phyloP scores from a whole-genome alignment of 139 green algal genomes.

The Volvox africanus region DNA sequence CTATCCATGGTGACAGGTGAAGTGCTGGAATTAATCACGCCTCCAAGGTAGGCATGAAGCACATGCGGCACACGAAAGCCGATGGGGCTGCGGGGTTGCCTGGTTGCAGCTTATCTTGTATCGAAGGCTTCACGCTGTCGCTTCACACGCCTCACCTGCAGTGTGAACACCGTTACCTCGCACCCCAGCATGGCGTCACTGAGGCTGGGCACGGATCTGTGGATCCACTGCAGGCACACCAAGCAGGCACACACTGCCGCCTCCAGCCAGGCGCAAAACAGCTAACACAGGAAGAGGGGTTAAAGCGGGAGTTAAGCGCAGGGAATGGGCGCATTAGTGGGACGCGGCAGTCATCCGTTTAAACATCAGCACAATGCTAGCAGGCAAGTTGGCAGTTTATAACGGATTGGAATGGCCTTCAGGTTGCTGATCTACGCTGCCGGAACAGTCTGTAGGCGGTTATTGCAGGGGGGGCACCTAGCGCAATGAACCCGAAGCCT shows the following conservation, averaged over 20 bases:
- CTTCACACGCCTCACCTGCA: conserved; percentile 14
- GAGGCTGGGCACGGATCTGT: not conserved
- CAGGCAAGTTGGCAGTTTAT: too few relatives aligned
- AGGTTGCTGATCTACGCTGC: too few relatives aligned
- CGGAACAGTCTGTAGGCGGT: too few relatives aligned
- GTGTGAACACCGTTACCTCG: conserved; percentile 14
- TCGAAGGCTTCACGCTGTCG: not conserved
- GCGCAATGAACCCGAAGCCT: too few relatives aligned
- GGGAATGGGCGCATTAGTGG: too few relatives aligned
- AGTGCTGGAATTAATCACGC: not conserved
- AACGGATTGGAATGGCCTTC: too few relatives aligned
- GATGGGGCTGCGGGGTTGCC: not conserved
- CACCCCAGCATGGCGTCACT: not conserved
- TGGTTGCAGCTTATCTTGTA: not conserved
- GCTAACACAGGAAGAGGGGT: not conserved
- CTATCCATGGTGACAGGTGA: not conserved
- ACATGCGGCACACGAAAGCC: not conserved
- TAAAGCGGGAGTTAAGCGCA: too few relatives aligned
- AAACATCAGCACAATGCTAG: too few relatives aligned
- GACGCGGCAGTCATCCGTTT: too few relatives aligned
- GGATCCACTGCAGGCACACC: conserved; percentile 30
- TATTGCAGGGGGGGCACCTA: too few relatives aligned
- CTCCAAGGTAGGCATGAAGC: not conserved
- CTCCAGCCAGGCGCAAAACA: conserved; percentile 43
- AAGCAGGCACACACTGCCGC: conserved; percentile 14